These are phyloP conservation scores for Monosporozyma aerobia DNA, from an alignment of 805 yeast genomes.

Conservation along the genomic window DNA sequence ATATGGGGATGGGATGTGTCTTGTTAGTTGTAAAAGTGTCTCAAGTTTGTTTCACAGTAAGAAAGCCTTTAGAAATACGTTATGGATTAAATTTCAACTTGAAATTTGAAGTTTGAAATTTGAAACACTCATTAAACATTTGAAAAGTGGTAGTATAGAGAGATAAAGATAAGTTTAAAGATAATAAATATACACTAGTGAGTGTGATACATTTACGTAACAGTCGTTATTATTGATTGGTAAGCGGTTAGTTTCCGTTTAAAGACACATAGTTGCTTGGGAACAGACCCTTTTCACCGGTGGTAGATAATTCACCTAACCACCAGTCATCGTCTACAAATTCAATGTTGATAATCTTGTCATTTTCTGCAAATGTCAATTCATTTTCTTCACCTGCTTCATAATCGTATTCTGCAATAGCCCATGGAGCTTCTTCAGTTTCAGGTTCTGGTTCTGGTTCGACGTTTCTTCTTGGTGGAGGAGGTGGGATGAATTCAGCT, in stretches of 20 bases:
- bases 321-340: slow-evolving; percentile 96
- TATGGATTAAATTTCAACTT: too few species aligned
- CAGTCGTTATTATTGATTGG: slow-evolving; percentile 3
- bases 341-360: slow-evolving; percentile 69
- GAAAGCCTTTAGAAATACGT: background rate
- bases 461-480: slow-evolving; percentile 14
- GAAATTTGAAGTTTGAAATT: background rate
- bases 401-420: slow-evolving; percentile 79
- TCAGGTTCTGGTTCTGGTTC: slow-evolving; percentile 20
- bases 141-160: background rate
- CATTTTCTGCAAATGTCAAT: slow-evolving; percentile 76
- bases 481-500: slow-evolving; percentile 12
- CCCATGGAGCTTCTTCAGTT: slow-evolving; percentile 32
- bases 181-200: background rate
- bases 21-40: background rate
- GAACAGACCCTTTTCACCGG: slow-evolving; percentile 79
- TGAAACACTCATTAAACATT: background rate
- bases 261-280: slow-evolving; percentile 80
- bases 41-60: background rate
- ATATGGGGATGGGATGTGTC: too few species aligned
- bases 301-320: slow-evolving; percentile 61
- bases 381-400: slow-evolving; percentile 93
- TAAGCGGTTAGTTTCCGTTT: background rate
- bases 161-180: background rate
- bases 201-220: background rate